Conservation (phyloP, 2,329 filamentous ascomycete genomes). For the Colletotrichum echinochloae region DNA sequence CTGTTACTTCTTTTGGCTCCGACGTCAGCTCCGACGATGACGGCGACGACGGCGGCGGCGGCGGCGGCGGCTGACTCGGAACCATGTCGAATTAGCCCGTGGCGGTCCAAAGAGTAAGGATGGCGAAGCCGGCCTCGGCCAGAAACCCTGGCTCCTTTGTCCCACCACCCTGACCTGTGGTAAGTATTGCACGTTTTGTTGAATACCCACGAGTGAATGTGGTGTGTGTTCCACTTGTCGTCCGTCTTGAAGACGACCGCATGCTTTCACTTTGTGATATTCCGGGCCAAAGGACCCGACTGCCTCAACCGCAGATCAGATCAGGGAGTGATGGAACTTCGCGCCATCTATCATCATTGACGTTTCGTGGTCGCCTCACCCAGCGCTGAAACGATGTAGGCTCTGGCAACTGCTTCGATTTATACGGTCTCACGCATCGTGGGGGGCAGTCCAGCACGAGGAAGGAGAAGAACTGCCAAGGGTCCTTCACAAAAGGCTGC, state of each 20-base stretch:
- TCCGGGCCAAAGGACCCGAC: neutral
- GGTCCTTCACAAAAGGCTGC: too few relatives aligned
- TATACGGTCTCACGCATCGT: neutral
- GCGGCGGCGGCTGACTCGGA: slow-evolving; percentile 26
- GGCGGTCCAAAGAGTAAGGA: slow-evolving; percentile 13
- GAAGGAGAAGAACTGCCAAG: neutral
- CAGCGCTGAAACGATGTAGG: neutral
- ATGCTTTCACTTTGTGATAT: neutral
- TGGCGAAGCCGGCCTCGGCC: neutral
- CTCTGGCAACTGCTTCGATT: neutral
- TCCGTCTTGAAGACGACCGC: neutral
- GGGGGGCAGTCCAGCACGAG: neutral
- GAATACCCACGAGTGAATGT: neutral
- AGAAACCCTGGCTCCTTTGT: neutral
- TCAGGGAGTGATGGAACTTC: neutral
- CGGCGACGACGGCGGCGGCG: neutral
- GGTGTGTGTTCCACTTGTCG: neutral
- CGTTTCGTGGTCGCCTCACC: neutral
- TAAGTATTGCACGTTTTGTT: neutral
- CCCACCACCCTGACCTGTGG: neutral
- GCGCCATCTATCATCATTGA: neutral
- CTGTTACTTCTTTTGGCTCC: neutral
- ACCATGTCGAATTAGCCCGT: slow-evolving; percentile 11
- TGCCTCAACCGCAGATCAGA: neutral
- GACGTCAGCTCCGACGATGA: slow-evolving; percentile 3